Percentiles rank a stretch among this genome's conserved stretches.
These are phyloP conservation scores for Monilinia vaccinii-corymbosi DNA, from an alignment of 2,329 filamentous ascomycete genomes.

Conservation along the genomic window DNA sequence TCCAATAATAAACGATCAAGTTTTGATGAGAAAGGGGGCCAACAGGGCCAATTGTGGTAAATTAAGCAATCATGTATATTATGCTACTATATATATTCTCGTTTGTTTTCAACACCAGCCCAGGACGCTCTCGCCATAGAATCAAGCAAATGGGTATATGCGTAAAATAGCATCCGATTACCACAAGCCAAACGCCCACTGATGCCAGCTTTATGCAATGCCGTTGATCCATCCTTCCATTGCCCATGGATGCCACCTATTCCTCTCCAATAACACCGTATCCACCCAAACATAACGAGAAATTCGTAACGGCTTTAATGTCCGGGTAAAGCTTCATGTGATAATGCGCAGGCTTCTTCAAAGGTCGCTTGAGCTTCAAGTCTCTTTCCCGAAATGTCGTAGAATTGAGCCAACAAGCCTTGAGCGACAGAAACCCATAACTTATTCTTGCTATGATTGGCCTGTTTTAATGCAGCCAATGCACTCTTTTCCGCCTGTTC, in stretches of 20 bases:
- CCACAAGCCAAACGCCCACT: conserved; percentile 8
- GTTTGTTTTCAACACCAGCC: neutral
- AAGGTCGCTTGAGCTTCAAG: conserved; percentile 39
- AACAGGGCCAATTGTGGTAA: neutral
- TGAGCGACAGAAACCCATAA: conserved; percentile 76
- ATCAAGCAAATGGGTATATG: conserved; percentile 21
- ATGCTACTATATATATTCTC: neutral
- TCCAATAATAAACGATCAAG: neutral
- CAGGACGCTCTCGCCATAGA: neutral
- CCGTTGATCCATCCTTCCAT: neutral
- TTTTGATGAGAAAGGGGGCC: neutral
- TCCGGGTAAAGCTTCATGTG: conserved; percentile 19
- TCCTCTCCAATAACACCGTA: neutral
- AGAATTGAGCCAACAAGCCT: conserved; percentile 66
- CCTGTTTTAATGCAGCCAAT: conserved; percentile 57
- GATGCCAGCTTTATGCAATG: conserved; percentile 4
- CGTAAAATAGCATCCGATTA: conserved; percentile 8
- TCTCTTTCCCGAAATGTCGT: conserved; percentile 60
- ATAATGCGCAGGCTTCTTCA: conserved; percentile 33
- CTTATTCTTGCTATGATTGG: conserved; percentile 59
- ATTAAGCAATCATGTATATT: neutral
- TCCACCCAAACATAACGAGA: neutral
- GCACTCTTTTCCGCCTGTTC: conserved; percentile 72
- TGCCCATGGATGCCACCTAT: neutral
- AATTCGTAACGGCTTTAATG: neutral